Evolutionary conservation across 1,284 basidiomycete species (phyloP), one percentile per base, ranked within the genome.

Genomic region (Pseudozyma hubeiensis): DNA sequence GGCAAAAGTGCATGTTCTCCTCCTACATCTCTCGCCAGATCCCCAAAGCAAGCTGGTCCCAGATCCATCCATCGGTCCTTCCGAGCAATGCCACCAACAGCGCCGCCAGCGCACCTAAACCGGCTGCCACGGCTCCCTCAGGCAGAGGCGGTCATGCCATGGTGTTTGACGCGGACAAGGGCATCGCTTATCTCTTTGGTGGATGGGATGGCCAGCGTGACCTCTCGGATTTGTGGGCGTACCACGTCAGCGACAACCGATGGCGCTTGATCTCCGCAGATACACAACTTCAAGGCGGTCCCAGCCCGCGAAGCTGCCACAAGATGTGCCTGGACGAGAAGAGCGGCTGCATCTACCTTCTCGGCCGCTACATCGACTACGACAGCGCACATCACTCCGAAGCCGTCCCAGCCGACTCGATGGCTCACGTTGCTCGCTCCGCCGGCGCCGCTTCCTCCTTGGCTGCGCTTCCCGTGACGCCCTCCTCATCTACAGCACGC

Each of bases 161-260:
- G 90, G 92, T 91, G 75, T 88, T 93, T 69, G 92, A 93, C 80
- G 85, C 88, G 33, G 86, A 87, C 11, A 87, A 88, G 40, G 88
- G 89, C 6, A 84, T 88, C 46, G 89, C 93, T 13, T 93, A 93
- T 80, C 86, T 93, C 16, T 89, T 92, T 64, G 92, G 92, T 1
- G 92, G 92, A 0, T 93, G 90, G 89, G 89, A 92, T 70, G 92
- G 92, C 3, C 84, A 88, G 60, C 53, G 60, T 13, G 84, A 90
- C 61, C 86, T 93, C 14, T 90, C 91, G 70, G 92, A 94, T 81
- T 90, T 93, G 63, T 93, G 92, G 92, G 87, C 87, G 44, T 93
- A 91, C 82, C 87, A 88, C 65, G 88, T 91, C 78, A 85, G 85
- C 43, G 86, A 87, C n/a, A 88, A 89, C 51, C 86, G 87, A 52